A percentile compares a stretch with the other conserved stretches of the same genome.
Conservation (phyloP, 495 filamentous ascomycete genomes). For the Tuber magnatum region DNA sequence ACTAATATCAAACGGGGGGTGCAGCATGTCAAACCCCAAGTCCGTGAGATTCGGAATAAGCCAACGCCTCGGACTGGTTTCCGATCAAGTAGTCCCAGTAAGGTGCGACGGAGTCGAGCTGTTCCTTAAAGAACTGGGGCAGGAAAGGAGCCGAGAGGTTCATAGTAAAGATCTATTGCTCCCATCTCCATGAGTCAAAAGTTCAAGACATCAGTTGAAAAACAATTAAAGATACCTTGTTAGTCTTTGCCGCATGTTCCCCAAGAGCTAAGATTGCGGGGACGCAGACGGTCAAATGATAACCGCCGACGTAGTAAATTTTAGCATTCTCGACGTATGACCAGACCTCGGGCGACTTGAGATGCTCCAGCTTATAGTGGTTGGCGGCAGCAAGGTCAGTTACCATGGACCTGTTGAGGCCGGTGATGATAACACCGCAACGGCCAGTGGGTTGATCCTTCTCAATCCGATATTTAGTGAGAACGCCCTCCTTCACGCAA, state of each 20-base stretch:
- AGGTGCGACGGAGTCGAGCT: constrained; percentile 68
- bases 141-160: constrained; percentile 94
- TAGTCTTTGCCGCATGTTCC: constrained; percentile 75
- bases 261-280: constrained; percentile 80
- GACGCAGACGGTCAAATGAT: constrained; percentile 80
- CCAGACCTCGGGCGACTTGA: constrained; percentile 89
- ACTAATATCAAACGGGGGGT: constrained; percentile 19
- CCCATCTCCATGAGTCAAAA: not conserved
- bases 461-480: constrained; percentile 88
- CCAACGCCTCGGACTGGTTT: constrained; percentile 87
- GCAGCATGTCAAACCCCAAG: constrained; percentile 42
- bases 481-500: constrained; percentile 68
- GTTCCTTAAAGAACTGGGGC: constrained; percentile 93
- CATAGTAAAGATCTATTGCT: constrained; percentile 63
- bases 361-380: constrained; percentile 88
- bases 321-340: constrained; percentile 76
- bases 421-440: constrained; percentile 94
- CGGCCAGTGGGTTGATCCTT: constrained; percentile 74
- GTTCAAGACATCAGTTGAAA: not conserved
- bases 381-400: constrained; percentile 96
- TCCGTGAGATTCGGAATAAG: constrained; percentile 74
- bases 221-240: constrained; percentile 56
- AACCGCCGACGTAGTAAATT: constrained; percentile 88
- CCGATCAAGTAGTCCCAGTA: constrained; percentile 97
- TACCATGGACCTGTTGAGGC: constrained; percentile 84